These are phyloP conservation scores for Malus sylvestris DNA, from an alignment of 306 rosid genomes.

Conservation along the genomic window DNA sequence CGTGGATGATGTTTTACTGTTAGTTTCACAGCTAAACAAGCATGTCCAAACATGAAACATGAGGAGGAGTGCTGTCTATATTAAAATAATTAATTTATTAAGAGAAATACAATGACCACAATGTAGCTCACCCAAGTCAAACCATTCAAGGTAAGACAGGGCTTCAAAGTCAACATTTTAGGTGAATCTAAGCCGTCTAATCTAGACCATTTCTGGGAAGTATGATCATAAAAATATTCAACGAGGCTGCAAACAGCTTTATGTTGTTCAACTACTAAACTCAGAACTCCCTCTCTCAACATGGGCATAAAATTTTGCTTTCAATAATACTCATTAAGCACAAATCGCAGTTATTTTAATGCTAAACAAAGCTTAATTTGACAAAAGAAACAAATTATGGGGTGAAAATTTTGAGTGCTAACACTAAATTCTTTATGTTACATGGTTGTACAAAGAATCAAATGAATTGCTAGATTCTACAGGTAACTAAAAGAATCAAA, in stretches of 20 bases:
- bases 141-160: not conserved
- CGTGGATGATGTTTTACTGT: not conserved
- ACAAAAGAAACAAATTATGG: not conserved
- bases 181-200: not conserved
- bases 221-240: not conserved
- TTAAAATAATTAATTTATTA: not conserved
- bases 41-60: not conserved
- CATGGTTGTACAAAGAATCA: not conserved
- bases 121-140: not conserved
- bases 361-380: not conserved
- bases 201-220: not conserved
- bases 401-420: not conserved
- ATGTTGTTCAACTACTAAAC: not conserved
- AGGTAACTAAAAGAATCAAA: slow-evolving; percentile 1
- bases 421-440: not conserved
- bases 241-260: not conserved
- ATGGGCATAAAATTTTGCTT: not conserved
- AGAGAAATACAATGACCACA: not conserved
- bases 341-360: not conserved
- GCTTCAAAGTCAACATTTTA: not conserved
- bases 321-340: not conserved
- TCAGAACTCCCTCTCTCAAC: not conserved
- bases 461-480: not conserved
- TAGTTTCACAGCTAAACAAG: not conserved
- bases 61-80: too few relatives aligned